Base-by-base conservation (phyloP, 805 yeast genomes). In the Vanderwaltozyma polyspora region DNA sequence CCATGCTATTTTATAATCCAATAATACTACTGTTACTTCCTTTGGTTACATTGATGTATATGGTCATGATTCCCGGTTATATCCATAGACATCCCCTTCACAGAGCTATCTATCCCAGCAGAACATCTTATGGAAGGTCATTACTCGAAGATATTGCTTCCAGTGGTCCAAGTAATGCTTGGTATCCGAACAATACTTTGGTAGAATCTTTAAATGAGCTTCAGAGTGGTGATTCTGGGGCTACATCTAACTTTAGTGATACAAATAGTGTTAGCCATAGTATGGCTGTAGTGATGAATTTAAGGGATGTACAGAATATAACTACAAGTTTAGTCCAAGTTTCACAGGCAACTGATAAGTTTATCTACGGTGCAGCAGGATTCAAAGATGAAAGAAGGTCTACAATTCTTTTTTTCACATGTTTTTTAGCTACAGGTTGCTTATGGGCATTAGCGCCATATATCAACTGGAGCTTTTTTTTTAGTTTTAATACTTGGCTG, bases 261-360 rank as follows among this genome's bases (percentile, higher is more conserved):
- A 4, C 7, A 13, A 27, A 6, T 25, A 14, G 10, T 12, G 31
- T 42, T 6, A 39, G 33, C 4, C 28, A 24, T 33, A 59, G 64
- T 15, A 56, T 62, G 51, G 70, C 67, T 31, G 57, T 68, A 32
- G 44, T 67, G 3, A 52, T 76, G 38, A 82, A 79, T 44, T 66
- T 83, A 76, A 66, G 82, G 37, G 89, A 82, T 48, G 61, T 82
- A 19, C 94, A 84, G 52, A 73, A 74, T 40, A 55, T 74, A 24
- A 71, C 83, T 13, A 62, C 78, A 0, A 71, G 70, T 34, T 38
- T 78, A 6, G 63, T 82, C 18, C 57, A 63, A 12, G 49, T 65
- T 0, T 58, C 73, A 33, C 76, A 76, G 15, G 55, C 60, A 13
- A 54, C 70, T 6, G 85, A 81, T 38, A 59, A 59, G 24, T 67